These are phyloP conservation scores for Hylodesmum podocarpum DNA, from an alignment of 306 rosid species.

Conservation along the genomic window DNA sequence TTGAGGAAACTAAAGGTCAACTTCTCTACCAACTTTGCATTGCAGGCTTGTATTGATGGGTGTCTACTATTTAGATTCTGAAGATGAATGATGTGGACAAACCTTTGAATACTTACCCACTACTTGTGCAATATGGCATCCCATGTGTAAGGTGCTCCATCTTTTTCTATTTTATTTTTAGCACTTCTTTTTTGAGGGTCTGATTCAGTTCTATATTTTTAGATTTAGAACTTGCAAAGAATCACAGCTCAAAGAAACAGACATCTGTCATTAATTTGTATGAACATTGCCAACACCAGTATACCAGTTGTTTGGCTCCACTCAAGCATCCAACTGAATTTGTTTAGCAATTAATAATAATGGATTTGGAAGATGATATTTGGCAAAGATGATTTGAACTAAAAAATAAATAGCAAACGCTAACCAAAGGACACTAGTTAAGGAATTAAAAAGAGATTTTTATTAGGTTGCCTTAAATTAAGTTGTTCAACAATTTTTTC, in stretches of 20 bases:
- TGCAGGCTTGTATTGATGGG: conserved; percentile 80
- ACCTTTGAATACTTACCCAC: conserved; percentile 36
- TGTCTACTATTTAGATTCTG: conserved; percentile 57
- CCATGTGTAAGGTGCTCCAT: conserved; percentile 42
- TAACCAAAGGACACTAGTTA: too few species aligned
- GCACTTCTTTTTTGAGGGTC: not conserved
- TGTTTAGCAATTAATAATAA: not conserved
- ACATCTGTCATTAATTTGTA: conserved; percentile 19
- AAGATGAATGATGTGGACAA: conserved; percentile 49
- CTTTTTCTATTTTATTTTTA: not conserved
- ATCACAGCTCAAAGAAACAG: conserved; percentile 15
- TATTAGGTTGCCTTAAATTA: too few species aligned
- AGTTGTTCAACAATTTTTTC: too few species aligned
- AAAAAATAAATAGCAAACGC: too few species aligned
- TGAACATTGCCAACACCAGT: not conserved
- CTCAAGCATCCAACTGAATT: not conserved
- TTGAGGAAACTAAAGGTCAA: conserved; percentile 19
- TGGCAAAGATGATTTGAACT: not conserved
- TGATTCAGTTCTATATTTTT: not conserved
- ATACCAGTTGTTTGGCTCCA: not conserved
- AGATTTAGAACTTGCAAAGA: not conserved
- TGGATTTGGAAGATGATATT: not conserved
- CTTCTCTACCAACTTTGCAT: conserved; percentile 38
- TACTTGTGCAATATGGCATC: conserved; percentile 39
- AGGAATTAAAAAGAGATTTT: too few species aligned